Conservation (phyloP, 2,329 filamentous ascomycete genomes). For the Cytospora piceae region DNA sequence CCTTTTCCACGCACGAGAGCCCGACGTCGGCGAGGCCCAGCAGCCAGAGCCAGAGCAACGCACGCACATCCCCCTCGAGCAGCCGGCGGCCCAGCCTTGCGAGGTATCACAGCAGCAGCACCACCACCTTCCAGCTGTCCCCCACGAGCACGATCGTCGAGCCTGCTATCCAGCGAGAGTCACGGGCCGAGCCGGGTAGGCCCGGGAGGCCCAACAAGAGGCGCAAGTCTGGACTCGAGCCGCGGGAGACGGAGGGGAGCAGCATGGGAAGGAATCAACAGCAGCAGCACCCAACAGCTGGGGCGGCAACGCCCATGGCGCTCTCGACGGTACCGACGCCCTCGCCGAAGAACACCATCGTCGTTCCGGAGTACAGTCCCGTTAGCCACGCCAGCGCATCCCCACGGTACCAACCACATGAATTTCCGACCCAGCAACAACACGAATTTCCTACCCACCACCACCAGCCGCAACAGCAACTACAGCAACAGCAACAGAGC, state of each 20-base stretch:
- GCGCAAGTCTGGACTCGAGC: background rate
- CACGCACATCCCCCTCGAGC: background rate
- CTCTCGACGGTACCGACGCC: background rate
- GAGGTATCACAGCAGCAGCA: background rate
- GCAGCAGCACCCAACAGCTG: background rate
- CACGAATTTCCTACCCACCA: too few species aligned
- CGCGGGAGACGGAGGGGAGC: background rate
- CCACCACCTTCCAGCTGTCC: background rate
- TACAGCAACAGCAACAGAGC: background rate
- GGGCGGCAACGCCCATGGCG: background rate
- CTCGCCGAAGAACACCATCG: background rate
- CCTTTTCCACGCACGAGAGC: background rate
- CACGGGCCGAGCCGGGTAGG: background rate
- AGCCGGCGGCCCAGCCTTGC: background rate
- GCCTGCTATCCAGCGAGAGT: background rate
- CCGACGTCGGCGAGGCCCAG: background rate
- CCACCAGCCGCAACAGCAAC: background rate
- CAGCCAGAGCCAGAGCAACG: background rate
- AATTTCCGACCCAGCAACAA: background rate
- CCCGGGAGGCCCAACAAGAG: background rate
- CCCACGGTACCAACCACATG: background rate
- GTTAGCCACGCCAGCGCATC: background rate
- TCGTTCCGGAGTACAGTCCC: background rate
- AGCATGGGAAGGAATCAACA: background rate
- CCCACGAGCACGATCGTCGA: background rate